Evolutionary conservation across 139 green algal species (phyloP).

Genomic region (Desmodesmus armatus): DNA sequence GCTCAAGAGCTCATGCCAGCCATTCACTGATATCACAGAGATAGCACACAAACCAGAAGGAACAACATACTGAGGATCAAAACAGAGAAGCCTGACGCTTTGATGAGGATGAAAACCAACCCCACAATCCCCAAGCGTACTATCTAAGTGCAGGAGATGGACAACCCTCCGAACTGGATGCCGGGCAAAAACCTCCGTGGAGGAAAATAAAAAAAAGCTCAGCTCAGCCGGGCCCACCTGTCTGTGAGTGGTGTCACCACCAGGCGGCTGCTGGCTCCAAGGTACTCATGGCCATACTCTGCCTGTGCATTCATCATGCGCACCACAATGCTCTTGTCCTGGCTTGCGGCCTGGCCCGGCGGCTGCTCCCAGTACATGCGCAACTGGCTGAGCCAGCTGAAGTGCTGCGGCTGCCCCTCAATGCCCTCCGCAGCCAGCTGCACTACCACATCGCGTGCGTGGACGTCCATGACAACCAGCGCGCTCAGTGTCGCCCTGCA

Average conservation of each 20-base stretch:
- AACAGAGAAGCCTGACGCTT: no score
- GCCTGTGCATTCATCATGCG: constrained; percentile 84
- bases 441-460: constrained; percentile 75
- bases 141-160: no score
- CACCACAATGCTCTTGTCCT: constrained; percentile 68
- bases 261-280: constrained; percentile 79
- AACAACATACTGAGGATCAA: no score
- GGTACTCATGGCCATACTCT: constrained; percentile 88
- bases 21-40: no score
- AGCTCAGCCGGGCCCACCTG: no score
- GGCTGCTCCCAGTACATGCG: constrained; percentile 81
- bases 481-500: constrained; percentile 71
- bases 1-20: no score
- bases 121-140: no score
- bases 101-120: no score
- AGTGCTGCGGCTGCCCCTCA: constrained; percentile 70
- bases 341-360: constrained; percentile 5
- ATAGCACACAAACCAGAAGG: no score
- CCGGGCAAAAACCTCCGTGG: no score
- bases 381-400: constrained; percentile 82
- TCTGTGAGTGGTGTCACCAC: constrained; percentile 85
- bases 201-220: no score
- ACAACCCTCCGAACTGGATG: no score
- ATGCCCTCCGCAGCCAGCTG: constrained; percentile 62
- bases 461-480: constrained; percentile 88